Conservation (phyloP, 164 flowering plant genomes). For the Cinnamomum chago region DNA sequence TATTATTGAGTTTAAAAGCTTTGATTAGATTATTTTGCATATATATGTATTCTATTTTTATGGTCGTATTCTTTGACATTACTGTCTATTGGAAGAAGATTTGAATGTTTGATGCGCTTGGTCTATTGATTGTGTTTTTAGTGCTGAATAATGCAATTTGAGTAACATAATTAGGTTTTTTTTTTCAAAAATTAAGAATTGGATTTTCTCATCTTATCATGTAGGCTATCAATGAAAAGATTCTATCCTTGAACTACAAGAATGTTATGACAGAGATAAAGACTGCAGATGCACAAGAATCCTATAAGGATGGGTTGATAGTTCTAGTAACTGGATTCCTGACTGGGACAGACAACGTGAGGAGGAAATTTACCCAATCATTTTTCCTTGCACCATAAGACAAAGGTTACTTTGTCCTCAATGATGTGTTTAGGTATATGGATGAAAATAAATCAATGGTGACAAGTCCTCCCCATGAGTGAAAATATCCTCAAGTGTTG, state of each 20-base stretch:
- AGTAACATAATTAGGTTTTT: neutral
- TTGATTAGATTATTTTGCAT: too few relatives aligned
- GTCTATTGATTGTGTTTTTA: neutral
- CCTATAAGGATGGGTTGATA: conserved; percentile 53
- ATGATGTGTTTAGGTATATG: conserved; percentile 68
- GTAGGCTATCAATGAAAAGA: conserved; percentile 74
- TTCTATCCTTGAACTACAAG: conserved; percentile 57
- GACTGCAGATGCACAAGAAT: conserved; percentile 77
- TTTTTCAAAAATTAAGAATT: neutral
- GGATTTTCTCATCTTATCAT: conserved; percentile 5
- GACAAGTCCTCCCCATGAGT: neutral
- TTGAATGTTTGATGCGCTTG: neutral
- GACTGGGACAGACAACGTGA: conserved; percentile 50
- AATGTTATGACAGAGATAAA: conserved; percentile 58
- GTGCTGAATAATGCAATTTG: neutral
- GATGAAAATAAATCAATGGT: conserved; percentile 36
- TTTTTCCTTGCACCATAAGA: conserved; percentile 88
- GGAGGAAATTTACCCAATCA: conserved; percentile 55
- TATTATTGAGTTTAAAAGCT: too few relatives aligned
- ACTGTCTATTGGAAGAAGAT: neutral
- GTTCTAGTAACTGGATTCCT: conserved; percentile 75
- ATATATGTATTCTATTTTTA: too few relatives aligned
- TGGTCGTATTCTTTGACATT: too few relatives aligned
- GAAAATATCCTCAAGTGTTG: conserved; percentile 36
- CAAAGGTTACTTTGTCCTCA: conserved; percentile 64